Base-by-base conservation (phyloP, 164 flowering plant species). In the Akebia trifoliata region DNA sequence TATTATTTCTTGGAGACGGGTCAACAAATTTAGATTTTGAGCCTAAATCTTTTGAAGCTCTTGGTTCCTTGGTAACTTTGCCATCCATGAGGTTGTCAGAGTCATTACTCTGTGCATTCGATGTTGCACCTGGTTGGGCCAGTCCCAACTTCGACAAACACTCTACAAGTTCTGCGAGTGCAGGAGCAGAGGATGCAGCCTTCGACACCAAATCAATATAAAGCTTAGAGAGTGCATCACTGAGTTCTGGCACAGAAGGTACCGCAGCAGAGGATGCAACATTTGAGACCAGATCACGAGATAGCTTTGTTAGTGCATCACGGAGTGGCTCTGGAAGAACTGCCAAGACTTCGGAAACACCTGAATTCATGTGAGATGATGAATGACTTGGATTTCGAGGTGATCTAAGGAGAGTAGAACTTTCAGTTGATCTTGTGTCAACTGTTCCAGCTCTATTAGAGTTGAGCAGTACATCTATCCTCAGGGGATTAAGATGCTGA, bases 401-500 rank as follows among this genome's bases (percentile, higher is more conserved):
- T 25, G 85, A 72, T 28, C 70, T 69, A 57, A 71, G n/a, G 14
- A 87, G 75, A 11, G 87, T 74, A n/a, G 87, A 76, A 63, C 60
- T 68, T 50, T 69, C 82, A 61, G 78, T 73, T 1, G 86, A 72
- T 50, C 61, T 49, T 31, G 69, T 34, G 50, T 51, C 50, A 21
- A 69, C 54, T 9, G 42, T 61, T 45, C 56, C 69, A 56, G 32
- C 54, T 40, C 59, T 63, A 2, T 38, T 74, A 20, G 57, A 59
- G 15, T 64, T 80, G 60, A 75, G 39, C 15, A 43, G 31, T 14
- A 83, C 90, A 61, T 70, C 63, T 52, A 93, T 78, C 65, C 88
- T 81, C 61, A 94, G 56, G 30, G 95, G 94, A 62, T 84, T 81
- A 51, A 94, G 52, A 29, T 58, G 31, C 75, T 90, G 99, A 45